These are phyloP conservation scores for Podospora anserina DNA, from an alignment of 495 filamentous ascomycete species.

Conservation along the genomic window DNA sequence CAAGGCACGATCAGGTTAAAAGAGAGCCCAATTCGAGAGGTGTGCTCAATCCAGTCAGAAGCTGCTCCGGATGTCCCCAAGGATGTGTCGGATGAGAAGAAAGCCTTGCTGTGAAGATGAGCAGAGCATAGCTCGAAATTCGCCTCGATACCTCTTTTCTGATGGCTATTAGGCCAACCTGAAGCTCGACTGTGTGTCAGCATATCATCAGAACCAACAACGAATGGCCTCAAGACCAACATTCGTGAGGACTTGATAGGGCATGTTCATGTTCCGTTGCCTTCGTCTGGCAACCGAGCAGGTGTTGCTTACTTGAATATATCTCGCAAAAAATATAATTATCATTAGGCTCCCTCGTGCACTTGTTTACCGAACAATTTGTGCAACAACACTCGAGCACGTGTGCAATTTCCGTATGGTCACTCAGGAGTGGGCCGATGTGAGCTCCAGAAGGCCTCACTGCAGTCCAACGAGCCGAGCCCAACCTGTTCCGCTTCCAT, in stretches of 20 bases:
- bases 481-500: not conserved
- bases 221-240: not conserved
- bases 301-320: not conserved
- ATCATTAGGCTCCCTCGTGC: not conserved
- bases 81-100: conserved; percentile 4
- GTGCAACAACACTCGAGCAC: not conserved
- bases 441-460: not conserved
- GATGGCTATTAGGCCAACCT: not conserved
- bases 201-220: not conserved
- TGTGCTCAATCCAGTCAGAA: not conserved
- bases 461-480: not conserved
- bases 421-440: not conserved
- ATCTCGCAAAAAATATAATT: not conserved
- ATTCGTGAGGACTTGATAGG: not conserved
- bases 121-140: not conserved
- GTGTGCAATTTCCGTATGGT: not conserved
- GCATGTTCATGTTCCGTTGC: not conserved
- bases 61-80: not conserved
- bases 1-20: conserved; percentile 28
- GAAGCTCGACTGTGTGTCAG: too few relatives aligned
- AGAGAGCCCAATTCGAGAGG: conserved; percentile 1
- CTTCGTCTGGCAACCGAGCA: not conserved
- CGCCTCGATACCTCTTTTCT: not conserved
- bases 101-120: not conserved
- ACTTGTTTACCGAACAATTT: not conserved